phyloP scores from a whole-genome alignment of 78 protist genomes.

The Chrysochromulina parva region DNA sequence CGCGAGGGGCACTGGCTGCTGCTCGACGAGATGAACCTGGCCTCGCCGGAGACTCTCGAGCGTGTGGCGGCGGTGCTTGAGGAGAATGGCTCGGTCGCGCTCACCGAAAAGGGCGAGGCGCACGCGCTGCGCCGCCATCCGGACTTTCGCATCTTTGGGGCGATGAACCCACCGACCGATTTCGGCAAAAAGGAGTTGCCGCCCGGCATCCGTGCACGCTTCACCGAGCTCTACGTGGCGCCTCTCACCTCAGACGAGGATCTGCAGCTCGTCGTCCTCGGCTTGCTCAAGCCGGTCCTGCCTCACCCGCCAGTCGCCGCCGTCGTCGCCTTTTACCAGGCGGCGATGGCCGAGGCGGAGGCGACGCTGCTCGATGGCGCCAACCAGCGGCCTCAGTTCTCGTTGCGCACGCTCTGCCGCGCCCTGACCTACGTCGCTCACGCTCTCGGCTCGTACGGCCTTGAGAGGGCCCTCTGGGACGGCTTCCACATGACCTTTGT shows the following conservation, averaged over 20 bases:
- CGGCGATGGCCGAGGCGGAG: not conserved
- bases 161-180: conserved; percentile 99
- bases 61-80: conserved; percentile 29
- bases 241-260: conserved; percentile 61
- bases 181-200: conserved; percentile 98
- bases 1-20: conserved; percentile 97
- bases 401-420: conserved; percentile 91
- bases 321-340: not conserved
- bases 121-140: conserved; percentile 87
- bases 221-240: conserved; percentile 91
- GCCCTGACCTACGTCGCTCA: conserved; percentile 68
- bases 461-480: conserved; percentile 80
- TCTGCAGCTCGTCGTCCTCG: conserved; percentile 66
- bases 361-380: conserved; percentile 56
- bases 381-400: conserved; percentile 85
- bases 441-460: conserved; percentile 68
- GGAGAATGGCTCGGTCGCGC: conserved; percentile 60
- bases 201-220: conserved; percentile 74
- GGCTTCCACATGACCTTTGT: conserved; percentile 81
- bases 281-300: conserved; percentile 31
- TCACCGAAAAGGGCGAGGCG: conserved; percentile 91
- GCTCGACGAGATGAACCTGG: conserved; percentile 98
- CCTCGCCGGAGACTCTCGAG: conserved; percentile 93
- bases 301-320: not conserved
- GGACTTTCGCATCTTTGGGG: conserved; percentile 93